Base-by-base conservation (phyloP, 169 alveolate genomes). In the Blepharisma undulans region DNA sequence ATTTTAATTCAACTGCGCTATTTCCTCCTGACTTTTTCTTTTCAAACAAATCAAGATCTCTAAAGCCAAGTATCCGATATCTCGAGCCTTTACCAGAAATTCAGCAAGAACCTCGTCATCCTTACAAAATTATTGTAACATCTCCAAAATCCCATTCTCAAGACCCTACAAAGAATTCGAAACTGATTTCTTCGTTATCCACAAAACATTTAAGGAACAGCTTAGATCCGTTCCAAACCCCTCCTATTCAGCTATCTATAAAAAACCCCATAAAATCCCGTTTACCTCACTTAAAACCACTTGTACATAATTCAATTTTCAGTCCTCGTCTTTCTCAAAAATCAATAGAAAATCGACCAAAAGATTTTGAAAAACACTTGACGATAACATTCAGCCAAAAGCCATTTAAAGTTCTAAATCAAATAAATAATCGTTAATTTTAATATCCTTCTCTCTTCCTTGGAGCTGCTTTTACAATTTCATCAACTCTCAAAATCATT, bases 381-480 rank as follows among this genome's bases (percentile, higher is more conserved):
- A 48, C 66, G 14, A 18, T 48, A 18, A 48, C 66, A 48, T 48
- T 48, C 14, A 48, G 66, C 66, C 66, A 48, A 48, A 48, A 48
- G 14, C 14, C 66, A 48, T 48, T 48, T 48, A 48, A 48, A 48
- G 66, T 48, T 48, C 66, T 48, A 48, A 48, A 48, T 48, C 66
- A 48, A 48, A 48, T 48, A 48, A 48, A 48, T 48, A 48, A 48
- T 48, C 66, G 66, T 48, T 48, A 48, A 48, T 48, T 48, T 48
- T 93, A 93, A 59, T 89, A 94, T 30, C 97, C 95, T 77, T 94
- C 95, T 89, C 99, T 96, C 95, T 98, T 97, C 87, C 99, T 98
- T 36, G 99, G 99, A 14, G 99, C 99, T 92, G 99, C 98, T 89
- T 98, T 98, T 87, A 99, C 99, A 92, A 99, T 98, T 95, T 98